A percentile compares a stretch with the other conserved stretches of the same genome.
Conservation (phyloP, 768 basidiomycete species). For the Tricholoma furcatifolium region DNA sequence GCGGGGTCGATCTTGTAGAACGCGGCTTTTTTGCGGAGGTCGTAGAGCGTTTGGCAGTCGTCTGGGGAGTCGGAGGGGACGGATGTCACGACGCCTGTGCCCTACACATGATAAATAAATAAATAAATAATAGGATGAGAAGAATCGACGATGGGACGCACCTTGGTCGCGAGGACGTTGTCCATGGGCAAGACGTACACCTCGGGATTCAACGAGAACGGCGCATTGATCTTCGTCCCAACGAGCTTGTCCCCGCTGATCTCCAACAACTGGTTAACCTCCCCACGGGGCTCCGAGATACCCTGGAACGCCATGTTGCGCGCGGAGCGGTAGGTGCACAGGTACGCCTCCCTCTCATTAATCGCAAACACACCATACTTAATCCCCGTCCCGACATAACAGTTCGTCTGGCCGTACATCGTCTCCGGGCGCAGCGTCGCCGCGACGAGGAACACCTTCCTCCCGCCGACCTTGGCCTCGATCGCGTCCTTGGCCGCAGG, state of each 20-base stretch:
- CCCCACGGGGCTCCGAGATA: conserved; percentile 67
- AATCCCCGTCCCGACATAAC: conserved; percentile 88
- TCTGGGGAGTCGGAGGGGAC: conserved; percentile 99
- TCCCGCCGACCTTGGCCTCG: conserved; percentile 66
- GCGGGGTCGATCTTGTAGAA: conserved; percentile 92
- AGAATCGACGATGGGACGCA: conserved; percentile 18
- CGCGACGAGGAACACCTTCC: conserved; percentile 90
- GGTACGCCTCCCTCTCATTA: conserved; percentile 83
- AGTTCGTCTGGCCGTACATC: conserved; percentile 99
- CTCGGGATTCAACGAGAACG: conserved; percentile 76
- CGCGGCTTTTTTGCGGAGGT: conserved; percentile 93
- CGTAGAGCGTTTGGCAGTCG: conserved; percentile 86
- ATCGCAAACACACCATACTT: conserved; percentile 93
- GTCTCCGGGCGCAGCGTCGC: conserved; percentile 97
- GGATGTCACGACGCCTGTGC: conserved; percentile 97
- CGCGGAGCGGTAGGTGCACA: conserved; percentile 86
- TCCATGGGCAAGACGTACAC: conserved; percentile 99
- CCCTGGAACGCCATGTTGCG: conserved; percentile 99
- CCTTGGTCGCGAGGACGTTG: conserved; percentile 92
- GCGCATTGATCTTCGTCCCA: conserved; percentile 89
- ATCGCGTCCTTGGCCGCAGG: conserved; percentile 62
- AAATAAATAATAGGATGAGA: no score
- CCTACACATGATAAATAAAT: conserved; percentile 38
- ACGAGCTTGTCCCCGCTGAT: conserved; percentile 78
- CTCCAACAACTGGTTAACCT: conserved; percentile 71